Evolutionary conservation across 2,329 filamentous ascomycete species (phyloP).

Genomic region (Cladorrhinum sp.): DNA sequence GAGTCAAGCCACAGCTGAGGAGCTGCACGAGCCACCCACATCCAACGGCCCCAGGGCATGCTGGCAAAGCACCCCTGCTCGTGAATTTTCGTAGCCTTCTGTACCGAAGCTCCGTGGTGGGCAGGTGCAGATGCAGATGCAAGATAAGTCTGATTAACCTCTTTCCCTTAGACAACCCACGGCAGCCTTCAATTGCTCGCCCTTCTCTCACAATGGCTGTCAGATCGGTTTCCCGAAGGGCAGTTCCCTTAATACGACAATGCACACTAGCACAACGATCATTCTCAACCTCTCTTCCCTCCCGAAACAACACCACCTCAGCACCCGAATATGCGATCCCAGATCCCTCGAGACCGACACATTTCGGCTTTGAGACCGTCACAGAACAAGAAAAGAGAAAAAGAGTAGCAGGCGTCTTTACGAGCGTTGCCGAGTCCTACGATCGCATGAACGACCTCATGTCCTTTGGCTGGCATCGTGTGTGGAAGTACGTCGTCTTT

Average conservation of each 20-base stretch:
- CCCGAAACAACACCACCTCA: constrained; percentile 6
- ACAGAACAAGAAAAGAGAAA: constrained; percentile 71
- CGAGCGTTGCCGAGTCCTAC: constrained; percentile 89
- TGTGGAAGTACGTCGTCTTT: constrained; percentile 69
- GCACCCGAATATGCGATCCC: constrained; percentile 24
- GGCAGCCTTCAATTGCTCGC: not conserved
- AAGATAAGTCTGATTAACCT: constrained; percentile 13
- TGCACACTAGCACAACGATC: constrained; percentile 8
- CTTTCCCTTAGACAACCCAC: constrained; percentile 1
- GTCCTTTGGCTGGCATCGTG: constrained; percentile 92
- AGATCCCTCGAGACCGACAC: constrained; percentile 52
- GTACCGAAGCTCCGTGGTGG: constrained; percentile 1
- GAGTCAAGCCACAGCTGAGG: constrained; percentile 7
- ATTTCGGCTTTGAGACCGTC: constrained; percentile 88
- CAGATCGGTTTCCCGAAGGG: constrained; percentile 21
- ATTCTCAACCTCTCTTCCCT: constrained; percentile 15
- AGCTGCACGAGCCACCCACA: constrained; percentile 8
- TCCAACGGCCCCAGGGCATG: no score
- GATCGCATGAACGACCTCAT: constrained; percentile 99
- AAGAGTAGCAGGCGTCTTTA: constrained; percentile 82
- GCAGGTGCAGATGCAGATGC: not conserved
- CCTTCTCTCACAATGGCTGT: constrained; percentile 20
- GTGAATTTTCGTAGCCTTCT: constrained; percentile 15
- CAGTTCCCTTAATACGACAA: constrained; percentile 15
- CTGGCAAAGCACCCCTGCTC: not conserved